A percentile compares a stretch with the other conserved stretches of the same genome.
Conservation (phyloP, 169 alveolate species). For the Cryptosporidium muris region DNA sequence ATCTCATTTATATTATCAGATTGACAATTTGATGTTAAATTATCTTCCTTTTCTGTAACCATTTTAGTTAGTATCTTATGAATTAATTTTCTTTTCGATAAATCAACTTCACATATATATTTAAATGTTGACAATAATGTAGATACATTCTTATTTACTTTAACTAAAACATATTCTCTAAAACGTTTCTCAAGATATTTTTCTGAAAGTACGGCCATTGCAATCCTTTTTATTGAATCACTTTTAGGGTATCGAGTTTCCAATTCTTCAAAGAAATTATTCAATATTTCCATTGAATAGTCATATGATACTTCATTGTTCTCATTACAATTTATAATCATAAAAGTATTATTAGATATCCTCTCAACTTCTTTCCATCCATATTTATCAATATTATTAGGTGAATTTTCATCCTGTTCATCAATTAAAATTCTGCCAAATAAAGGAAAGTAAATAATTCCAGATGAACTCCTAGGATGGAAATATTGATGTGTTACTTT, state of each 20-base stretch:
- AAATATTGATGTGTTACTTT: constrained; percentile 9
- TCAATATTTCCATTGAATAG: constrained; percentile 1
- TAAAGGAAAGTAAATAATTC: constrained; percentile 38
- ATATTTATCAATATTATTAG: constrained; percentile 23
- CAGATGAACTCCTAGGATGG: constrained; percentile 45
- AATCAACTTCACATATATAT: constrained; percentile 1
- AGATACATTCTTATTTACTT: constrained; percentile 18
- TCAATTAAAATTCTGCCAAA: not conserved
- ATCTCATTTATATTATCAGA: not conserved
- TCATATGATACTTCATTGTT: not conserved
- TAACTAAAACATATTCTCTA: constrained; percentile 6
- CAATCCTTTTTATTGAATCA: constrained; percentile 36
- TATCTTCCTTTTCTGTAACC: constrained; percentile 4
- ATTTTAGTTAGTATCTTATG: not conserved
- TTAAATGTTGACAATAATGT: not conserved
- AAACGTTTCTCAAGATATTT: constrained; percentile 1
- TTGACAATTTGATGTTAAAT: not conserved
- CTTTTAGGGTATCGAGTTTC: constrained; percentile 25
- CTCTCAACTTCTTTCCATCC: not conserved
- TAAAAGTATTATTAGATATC: not conserved
- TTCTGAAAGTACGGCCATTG: not conserved
- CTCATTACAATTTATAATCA: not conserved
- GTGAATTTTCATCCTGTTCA: not conserved
- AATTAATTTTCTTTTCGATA: not conserved
- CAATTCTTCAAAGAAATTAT: constrained; percentile 5